Evolutionary conservation across 225 moss, liverwort and hornwort species (phyloP).

Genomic region (Bryum argenteum): DNA sequence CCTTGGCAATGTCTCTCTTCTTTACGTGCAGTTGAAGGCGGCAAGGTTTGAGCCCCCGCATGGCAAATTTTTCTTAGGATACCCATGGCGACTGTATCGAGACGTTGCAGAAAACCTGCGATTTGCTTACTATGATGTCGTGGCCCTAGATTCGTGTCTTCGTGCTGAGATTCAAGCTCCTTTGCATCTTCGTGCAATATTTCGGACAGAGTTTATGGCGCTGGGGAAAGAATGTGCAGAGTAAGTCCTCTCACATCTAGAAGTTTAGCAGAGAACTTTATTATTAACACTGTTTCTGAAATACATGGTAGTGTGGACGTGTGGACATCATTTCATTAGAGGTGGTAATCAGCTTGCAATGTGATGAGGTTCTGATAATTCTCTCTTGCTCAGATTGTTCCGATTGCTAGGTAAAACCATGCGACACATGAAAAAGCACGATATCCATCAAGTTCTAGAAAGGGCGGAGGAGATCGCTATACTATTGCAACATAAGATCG

Average conservation of each 20-base stretch:
- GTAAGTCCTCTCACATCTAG: constrained; percentile 29
- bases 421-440: constrained; percentile 59
- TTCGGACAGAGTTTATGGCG: constrained; percentile 41
- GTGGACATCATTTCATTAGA: not conserved
- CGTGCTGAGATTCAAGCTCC: constrained; percentile 96
- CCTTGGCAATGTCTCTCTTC: constrained; percentile 16
- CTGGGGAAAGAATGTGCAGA: constrained; percentile 50
- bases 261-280: not conserved
- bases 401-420: constrained; percentile 46
- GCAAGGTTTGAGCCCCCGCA: constrained; percentile 74
- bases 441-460: constrained; percentile 50
- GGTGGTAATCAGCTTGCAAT: not conserved
- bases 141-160: constrained; percentile 92
- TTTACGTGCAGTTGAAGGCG: constrained; percentile 39
- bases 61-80: constrained; percentile 77
- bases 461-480: constrained; percentile 75
- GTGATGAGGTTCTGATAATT: constrained; percentile 6
- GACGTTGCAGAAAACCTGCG: constrained; percentile 84
- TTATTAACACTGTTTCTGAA: constrained; percentile 15
- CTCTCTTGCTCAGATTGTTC: constrained; percentile 32
- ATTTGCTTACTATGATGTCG: constrained; percentile 81
- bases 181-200: constrained; percentile 35
- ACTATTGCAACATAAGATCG: constrained; percentile 81
- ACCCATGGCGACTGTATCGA: constrained; percentile 79
- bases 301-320: not conserved